Evolutionary conservation across 768 basidiomycete species (phyloP).

Genomic region (Sarcodon sp.): DNA sequence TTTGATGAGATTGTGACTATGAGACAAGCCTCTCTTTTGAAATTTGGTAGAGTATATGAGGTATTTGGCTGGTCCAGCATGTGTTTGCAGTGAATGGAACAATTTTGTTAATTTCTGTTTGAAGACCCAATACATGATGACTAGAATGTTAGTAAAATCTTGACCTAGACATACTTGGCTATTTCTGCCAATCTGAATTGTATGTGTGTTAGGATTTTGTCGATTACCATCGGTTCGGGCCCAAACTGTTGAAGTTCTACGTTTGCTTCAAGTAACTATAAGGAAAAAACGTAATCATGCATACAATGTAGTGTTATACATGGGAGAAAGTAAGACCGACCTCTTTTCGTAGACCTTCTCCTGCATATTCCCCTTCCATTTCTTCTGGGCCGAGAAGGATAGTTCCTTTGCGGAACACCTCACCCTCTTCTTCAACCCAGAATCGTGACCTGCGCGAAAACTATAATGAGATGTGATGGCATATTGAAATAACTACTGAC

Average conservation of each 20-base stretch:
- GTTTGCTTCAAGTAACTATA: constrained; percentile 71
- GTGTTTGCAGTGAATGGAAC: constrained; percentile 10
- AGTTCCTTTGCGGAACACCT: constrained; percentile 87
- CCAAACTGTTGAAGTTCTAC: too few relatives aligned
- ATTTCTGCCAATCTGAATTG: too few relatives aligned
- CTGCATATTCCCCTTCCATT: constrained; percentile 82
- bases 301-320: neutral
- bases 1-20: constrained; percentile 27
- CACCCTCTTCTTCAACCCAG: constrained; percentile 92
- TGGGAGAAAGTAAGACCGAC: constrained; percentile 21
- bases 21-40: constrained; percentile 17
- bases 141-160: constrained; percentile 18
- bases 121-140: constrained; percentile 23
- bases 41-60: constrained; percentile 24
- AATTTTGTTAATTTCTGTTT: constrained; percentile 16
- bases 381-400: constrained; percentile 73
- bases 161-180: constrained; percentile 20
- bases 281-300: neutral
- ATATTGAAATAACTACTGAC: constrained; percentile 21
- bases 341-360: constrained; percentile 80
- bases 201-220: too few relatives aligned
- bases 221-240: too few relatives aligned
- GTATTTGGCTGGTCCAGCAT: constrained; percentile 18
- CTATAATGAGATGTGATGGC: too few relatives aligned
- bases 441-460: constrained; percentile 44